A percentile compares a stretch with the other conserved stretches of the same genome.
Conservation (phyloP, 2,329 filamentous ascomycete genomes). For the Chaetomium sp. region DNA sequence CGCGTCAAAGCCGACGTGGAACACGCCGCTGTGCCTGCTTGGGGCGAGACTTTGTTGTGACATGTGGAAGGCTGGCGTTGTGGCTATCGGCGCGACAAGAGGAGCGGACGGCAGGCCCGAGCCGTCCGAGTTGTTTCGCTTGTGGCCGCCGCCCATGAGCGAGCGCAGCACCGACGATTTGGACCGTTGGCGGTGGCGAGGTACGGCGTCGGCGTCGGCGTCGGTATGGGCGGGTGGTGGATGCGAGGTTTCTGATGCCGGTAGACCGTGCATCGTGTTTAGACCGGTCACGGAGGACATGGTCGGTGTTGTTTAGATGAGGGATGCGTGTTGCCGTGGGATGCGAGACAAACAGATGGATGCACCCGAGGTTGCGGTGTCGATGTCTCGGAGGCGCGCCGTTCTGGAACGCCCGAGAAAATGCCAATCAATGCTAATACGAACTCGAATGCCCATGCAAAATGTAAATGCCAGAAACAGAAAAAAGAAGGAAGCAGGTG, state of each 20-base stretch:
- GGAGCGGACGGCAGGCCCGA: conserved; percentile 39
- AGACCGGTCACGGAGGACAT: conserved; percentile 27
- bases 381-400: conserved; percentile 14
- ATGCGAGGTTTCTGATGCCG: conserved; percentile 13
- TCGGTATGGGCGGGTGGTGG: neutral
- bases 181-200: conserved; percentile 45
- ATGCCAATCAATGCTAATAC: conserved; percentile 14
- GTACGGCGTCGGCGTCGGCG: neutral
- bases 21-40: conserved; percentile 34
- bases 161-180: conserved; percentile 55
- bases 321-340: conserved; percentile 14
- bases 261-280: conserved; percentile 18
- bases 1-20: conserved; percentile 29
- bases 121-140: conserved; percentile 49
- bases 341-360: conserved; percentile 9
- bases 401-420: neutral
- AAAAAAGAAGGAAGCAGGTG: neutral
- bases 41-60: conserved; percentile 26
- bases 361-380: neutral
- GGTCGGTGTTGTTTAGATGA: conserved; percentile 9
- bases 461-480: conserved; percentile 21
- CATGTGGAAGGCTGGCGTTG: conserved; percentile 36
- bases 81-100: conserved; percentile 34
- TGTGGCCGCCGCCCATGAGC: conserved; percentile 49
- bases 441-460: conserved; percentile 24